A percentile compares a stretch with the other conserved stretches of the same genome.
These are phyloP conservation scores for Fusarium sp. DNA, from an alignment of 2,329 filamentous ascomycete genomes.

Conservation along the genomic window DNA sequence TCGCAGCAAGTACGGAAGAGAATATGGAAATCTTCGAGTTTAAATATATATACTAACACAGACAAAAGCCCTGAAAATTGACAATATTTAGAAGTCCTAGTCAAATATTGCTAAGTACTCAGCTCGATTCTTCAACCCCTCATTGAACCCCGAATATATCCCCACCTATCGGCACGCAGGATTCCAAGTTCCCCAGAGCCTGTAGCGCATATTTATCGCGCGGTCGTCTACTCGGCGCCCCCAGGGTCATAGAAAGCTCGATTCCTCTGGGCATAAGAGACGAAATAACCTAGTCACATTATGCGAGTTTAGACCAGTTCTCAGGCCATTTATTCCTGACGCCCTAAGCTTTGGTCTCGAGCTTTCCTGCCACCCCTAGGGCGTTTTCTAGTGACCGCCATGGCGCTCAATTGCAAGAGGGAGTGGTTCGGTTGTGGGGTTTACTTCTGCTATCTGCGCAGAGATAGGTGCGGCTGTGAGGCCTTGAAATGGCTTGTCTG, in stretches of 20 bases:
- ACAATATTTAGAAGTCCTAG: neutral
- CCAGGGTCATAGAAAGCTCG: no score
- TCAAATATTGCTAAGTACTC: neutral
- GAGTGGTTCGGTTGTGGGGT: conserved; percentile 31
- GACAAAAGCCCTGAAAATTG: no score
- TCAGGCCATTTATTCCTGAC: no score
- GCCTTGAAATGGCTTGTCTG: conserved; percentile 12
- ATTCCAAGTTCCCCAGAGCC: conserved; percentile 33
- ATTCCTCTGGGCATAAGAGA: no score
- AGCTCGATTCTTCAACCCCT: conserved; percentile 15
- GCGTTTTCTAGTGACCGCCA: conserved; percentile 21
- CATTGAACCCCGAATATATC: conserved; percentile 41
- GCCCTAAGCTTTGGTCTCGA: no score
- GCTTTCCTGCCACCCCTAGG: no score
- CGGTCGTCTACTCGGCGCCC: conserved; percentile 22
- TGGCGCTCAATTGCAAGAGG: conserved; percentile 7
- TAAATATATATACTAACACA: neutral
- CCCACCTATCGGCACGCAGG: conserved; percentile 45
- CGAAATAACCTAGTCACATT: no score
- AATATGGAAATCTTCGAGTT: no score
- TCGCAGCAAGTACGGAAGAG: neutral
- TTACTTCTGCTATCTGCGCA: conserved; percentile 1
- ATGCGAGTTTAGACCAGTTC: no score
- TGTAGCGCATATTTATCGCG: conserved; percentile 25
- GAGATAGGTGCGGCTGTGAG: conserved; percentile 32